Percentiles rank a stretch among this genome's conserved stretches.
These are phyloP conservation scores for Cyberlindnera veronae DNA, from an alignment of 805 yeast genomes.

Conservation along the genomic window DNA sequence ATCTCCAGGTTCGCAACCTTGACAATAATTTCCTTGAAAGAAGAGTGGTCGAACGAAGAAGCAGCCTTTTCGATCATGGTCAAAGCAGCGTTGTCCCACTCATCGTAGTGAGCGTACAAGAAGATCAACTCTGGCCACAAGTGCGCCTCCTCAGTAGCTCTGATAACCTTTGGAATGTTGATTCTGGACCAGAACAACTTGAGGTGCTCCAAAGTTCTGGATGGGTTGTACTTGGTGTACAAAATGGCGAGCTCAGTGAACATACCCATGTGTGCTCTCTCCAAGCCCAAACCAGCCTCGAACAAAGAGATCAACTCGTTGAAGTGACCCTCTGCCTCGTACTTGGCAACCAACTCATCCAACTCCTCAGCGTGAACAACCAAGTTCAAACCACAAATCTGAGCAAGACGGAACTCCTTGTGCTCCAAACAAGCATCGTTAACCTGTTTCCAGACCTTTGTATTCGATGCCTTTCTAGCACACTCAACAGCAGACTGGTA, in stretches of 20 bases:
- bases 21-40: conserved; percentile 91
- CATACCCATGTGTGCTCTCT: conserved; percentile 99
- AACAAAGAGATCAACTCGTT: conserved; percentile 87
- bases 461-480: conserved; percentile 95
- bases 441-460: conserved; percentile 95
- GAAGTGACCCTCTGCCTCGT: conserved; percentile 88
- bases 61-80: conserved; percentile 95
- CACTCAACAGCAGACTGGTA: conserved; percentile 97
- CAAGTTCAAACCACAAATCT: conserved; percentile 96
- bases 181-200: conserved; percentile 97
- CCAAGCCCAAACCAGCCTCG: conserved; percentile 93
- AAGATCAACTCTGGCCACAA: conserved; percentile 95
- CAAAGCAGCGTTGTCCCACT: conserved; percentile 98
- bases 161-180: conserved; percentile 94
- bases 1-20: conserved; percentile 96
- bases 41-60: conserved; percentile 86
- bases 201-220: conserved; percentile 91
- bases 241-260: conserved; percentile 92
- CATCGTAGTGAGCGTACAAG: conserved; percentile 96
- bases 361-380: conserved; percentile 97
- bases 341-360: conserved; percentile 80
- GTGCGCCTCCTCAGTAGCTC: conserved; percentile 91
- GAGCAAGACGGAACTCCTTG: conserved; percentile 94
- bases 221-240: conserved; percentile 88
- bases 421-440: conserved; percentile 94